A percentile compares a stretch with the other conserved stretches of the same genome.
Conservation (phyloP, 805 yeast genomes). For the Monosporozyma yasuniensis region DNA sequence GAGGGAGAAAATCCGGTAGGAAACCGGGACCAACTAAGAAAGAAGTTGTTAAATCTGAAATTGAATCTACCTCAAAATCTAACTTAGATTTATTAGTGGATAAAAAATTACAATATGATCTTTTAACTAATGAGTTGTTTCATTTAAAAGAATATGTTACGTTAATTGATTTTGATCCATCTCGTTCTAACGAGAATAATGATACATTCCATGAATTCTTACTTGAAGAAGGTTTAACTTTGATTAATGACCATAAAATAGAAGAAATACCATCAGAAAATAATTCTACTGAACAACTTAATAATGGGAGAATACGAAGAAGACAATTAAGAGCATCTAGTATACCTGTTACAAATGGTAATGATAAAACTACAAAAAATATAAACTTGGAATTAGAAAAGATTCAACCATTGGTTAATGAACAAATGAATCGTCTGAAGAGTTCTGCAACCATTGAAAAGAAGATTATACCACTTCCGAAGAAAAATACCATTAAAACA, state of each 20-base stretch:
- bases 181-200: constrained; percentile 23
- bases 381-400: background rate
- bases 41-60: background rate
- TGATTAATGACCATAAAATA: constrained; percentile 8
- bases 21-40: background rate
- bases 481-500: background rate
- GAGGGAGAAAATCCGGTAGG: background rate
- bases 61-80: background rate
- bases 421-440: background rate
- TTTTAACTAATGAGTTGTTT: constrained; percentile 50
- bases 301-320: constrained; percentile 22
- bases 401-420: constrained; percentile 4
- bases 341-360: background rate
- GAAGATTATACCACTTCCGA: background rate
- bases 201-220: constrained; percentile 32
- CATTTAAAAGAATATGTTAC: constrained; percentile 56
- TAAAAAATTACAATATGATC: constrained; percentile 38
- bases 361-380: background rate
- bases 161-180: constrained; percentile 53
- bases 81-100: constrained; percentile 32
- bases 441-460: background rate
- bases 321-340: constrained; percentile 8
- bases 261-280: constrained; percentile 4
- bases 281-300: background rate
- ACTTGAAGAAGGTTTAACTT: constrained; percentile 13